A percentile compares a stretch with the other conserved stretches of the same genome.
Conservation (phyloP, 2,329 filamentous ascomycete species). For the Pseudogymnoascus sp. region DNA sequence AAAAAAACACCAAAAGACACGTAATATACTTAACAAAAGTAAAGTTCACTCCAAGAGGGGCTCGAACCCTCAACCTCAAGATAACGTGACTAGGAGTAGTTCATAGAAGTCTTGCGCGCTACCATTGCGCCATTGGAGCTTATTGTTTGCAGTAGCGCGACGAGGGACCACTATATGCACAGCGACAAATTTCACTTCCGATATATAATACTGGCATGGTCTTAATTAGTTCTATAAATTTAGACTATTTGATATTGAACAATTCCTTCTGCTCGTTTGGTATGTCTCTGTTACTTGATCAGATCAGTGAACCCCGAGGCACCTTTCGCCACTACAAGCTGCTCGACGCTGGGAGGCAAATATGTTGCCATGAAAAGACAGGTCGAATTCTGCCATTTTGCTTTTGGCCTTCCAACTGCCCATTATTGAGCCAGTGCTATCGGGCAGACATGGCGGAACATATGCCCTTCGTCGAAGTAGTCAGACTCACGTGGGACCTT, state of each 20-base stretch:
- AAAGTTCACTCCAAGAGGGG: not conserved
- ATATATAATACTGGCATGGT: not conserved
- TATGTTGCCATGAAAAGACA: no score
- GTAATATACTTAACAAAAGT: not conserved
- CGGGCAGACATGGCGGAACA: not conserved
- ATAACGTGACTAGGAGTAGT: not conserved
- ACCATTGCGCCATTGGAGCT: slow-evolving; percentile 6
- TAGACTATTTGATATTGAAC: not conserved
- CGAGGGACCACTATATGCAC: not conserved
- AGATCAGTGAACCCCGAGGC: not conserved
- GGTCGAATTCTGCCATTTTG: no score
- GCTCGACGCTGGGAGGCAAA: no score
- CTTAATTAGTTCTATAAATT: not conserved
- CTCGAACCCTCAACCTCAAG: slow-evolving; percentile 7
- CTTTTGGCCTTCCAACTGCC: not conserved
- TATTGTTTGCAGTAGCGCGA: not conserved
- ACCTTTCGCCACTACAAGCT: not conserved
- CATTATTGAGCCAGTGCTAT: not conserved
- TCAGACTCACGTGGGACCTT: not conserved
- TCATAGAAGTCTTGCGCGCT: slow-evolving; percentile 2
- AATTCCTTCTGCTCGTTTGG: not conserved
- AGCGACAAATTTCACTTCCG: not conserved
- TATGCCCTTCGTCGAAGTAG: no score
- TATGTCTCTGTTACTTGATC: not conserved
- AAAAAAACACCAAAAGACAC: not conserved